Evolutionary conservation across 345 rosid species (phyloP).

Genomic region (Clausena lansium): DNA sequence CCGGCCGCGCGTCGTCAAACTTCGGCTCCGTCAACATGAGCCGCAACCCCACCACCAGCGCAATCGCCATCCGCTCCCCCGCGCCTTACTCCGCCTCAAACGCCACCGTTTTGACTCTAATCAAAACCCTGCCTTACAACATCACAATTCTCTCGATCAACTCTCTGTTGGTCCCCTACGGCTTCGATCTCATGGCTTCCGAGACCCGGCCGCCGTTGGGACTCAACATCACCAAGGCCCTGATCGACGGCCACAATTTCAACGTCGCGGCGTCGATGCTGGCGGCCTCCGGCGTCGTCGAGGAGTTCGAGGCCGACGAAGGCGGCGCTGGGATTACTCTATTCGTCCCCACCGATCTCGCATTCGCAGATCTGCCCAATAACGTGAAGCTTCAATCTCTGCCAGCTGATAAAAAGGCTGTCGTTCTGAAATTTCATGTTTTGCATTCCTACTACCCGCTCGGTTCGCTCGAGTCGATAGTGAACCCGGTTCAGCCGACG

Average conservation of each 20-base stretch:
- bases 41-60: conserved; percentile 43
- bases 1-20: conserved; percentile 62
- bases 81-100: conserved; percentile 46
- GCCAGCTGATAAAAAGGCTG: conserved; percentile 67
- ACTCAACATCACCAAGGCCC: conserved; percentile 67
- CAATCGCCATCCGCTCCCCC: conserved; percentile 52
- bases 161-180: conserved; percentile 61
- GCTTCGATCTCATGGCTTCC: conserved; percentile 71
- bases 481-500: conserved; percentile 89
- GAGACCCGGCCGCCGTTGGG: conserved; percentile 59
- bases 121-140: conserved; percentile 61
- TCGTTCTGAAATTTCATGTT: conserved; percentile 76
- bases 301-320: conserved; percentile 72
- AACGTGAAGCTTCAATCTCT: conserved; percentile 64
- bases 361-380: conserved; percentile 71
- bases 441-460: conserved; percentile 89
- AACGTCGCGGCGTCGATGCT: conserved; percentile 80
- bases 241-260: conserved; percentile 82
- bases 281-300: conserved; percentile 73
- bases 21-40: conserved; percentile 80
- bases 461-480: conserved; percentile 85
- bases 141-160: conserved; percentile 62
- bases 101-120: conserved; percentile 55
- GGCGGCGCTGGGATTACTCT: conserved; percentile 91
- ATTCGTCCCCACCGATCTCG: conserved; percentile 76